Conservation (phyloP, 2,329 filamentous ascomycete genomes). For the Ophiocordyceps camponoti-rufipedis region DNA sequence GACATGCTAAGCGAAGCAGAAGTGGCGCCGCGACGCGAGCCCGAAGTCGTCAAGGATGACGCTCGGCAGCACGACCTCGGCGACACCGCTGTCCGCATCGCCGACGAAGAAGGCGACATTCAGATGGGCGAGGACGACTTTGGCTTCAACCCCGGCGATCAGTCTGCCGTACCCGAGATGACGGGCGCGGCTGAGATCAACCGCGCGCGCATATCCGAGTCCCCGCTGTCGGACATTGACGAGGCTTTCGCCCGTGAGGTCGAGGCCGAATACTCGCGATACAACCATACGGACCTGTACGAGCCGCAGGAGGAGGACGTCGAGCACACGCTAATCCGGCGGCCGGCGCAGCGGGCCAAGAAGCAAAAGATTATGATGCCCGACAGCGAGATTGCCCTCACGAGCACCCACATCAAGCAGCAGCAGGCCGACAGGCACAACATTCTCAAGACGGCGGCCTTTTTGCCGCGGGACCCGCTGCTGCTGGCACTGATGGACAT, state of each 20-base stretch:
- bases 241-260: constrained; percentile 41
- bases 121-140: constrained; percentile 45
- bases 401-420: constrained; percentile 60
- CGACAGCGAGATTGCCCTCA: constrained; percentile 67
- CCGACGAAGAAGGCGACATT: constrained; percentile 45
- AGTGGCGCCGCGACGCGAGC: constrained; percentile 36
- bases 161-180: constrained; percentile 35
- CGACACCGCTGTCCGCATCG: constrained; percentile 37
- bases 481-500: constrained; percentile 78
- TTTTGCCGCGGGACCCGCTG: constrained; percentile 73
- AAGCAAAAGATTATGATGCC: constrained; percentile 67
- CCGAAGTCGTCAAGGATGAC: constrained; percentile 34
- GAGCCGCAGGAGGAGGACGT: constrained; percentile 36
- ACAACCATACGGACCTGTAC: constrained; percentile 39
- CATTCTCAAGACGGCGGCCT: constrained; percentile 67
- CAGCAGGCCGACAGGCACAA: constrained; percentile 74
- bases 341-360: constrained; percentile 51
- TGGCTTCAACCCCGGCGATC: constrained; percentile 41
- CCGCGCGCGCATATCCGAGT: constrained; percentile 48
- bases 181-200: constrained; percentile 25
- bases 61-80: constrained; percentile 35
- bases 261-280: constrained; percentile 36
- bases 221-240: constrained; percentile 51
- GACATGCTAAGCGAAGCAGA: constrained; percentile 51
- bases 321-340: constrained; percentile 40